These are phyloP conservation scores for Brasilioporus rufonigricans DNA, from an alignment of 768 basidiomycete species.

Conservation along the genomic window DNA sequence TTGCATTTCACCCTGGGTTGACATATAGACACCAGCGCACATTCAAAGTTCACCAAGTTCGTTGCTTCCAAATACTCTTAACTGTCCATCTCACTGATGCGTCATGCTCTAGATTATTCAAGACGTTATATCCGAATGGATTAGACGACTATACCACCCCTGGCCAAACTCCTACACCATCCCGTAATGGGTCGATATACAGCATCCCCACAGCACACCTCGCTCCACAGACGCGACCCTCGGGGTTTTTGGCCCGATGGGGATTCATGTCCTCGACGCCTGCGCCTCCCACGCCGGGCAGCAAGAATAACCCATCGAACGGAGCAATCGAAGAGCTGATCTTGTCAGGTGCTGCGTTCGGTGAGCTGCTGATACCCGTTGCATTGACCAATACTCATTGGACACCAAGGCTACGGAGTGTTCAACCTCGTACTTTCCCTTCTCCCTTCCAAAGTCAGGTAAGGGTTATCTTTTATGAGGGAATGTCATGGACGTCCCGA, in stretches of 20 bases:
- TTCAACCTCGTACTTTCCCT: constrained; percentile 82
- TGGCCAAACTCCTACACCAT: constrained; percentile 31
- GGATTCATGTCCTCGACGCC: constrained; percentile 13
- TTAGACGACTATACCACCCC: constrained; percentile 45
- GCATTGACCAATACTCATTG: not conserved
- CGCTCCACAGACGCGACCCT: constrained; percentile 15
- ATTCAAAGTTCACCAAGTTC: constrained; percentile 73
- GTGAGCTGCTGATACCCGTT: constrained; percentile 35
- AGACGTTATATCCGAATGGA: constrained; percentile 62
- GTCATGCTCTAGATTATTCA: constrained; percentile 51
- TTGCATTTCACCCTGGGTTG: constrained; percentile 17
- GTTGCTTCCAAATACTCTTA: not conserved
- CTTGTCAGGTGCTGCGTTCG: constrained; percentile 75
- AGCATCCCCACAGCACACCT: constrained; percentile 13
- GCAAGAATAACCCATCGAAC: constrained; percentile 33
- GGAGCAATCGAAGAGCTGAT: constrained; percentile 72
- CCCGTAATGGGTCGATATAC: constrained; percentile 34
- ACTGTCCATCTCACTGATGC: constrained; percentile 3
- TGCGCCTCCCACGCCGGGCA: constrained; percentile 13
- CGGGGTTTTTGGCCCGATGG: constrained; percentile 41
- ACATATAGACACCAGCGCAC: constrained; percentile 41
- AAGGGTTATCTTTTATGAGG: constrained; percentile 14
- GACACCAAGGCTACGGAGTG: constrained; percentile 48
- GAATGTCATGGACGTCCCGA: not conserved
- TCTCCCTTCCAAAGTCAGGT: constrained; percentile 71